phyloP scores from a whole-genome alignment of 805 yeast species.

The Ogataea polymorpha region DNA sequence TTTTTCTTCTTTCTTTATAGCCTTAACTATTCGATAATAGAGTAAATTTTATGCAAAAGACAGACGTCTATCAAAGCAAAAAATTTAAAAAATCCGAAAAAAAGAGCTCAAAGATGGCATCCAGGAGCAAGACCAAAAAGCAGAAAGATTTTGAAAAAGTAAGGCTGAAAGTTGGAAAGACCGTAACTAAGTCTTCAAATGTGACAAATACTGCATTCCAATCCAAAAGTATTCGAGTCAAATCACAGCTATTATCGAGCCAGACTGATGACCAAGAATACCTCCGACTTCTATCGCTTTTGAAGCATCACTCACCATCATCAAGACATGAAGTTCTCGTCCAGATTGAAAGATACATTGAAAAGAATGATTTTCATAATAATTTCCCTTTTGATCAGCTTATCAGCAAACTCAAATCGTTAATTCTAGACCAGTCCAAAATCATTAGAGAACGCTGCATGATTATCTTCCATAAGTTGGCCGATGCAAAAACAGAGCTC shows the following conservation, averaged over 20 bases:
- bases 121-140: constrained; percentile 57
- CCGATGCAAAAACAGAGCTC: constrained; percentile 49
- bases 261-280: constrained; percentile 43
- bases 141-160: constrained; percentile 72
- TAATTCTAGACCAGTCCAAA: constrained; percentile 63
- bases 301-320: constrained; percentile 68
- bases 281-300: constrained; percentile 59
- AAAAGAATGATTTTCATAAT: constrained; percentile 9
- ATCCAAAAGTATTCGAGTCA: constrained; percentile 52
- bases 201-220: constrained; percentile 84
- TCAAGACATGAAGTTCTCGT: constrained; percentile 71
- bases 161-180: constrained; percentile 86
- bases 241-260: constrained; percentile 32
- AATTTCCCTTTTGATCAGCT: constrained; percentile 52
- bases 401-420: constrained; percentile 54
- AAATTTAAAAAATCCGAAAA: background rate
- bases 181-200: constrained; percentile 65
- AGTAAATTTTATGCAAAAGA: background rate
- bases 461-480: constrained; percentile 45
- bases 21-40: background rate
- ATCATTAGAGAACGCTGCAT: constrained; percentile 60
- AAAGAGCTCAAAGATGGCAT: constrained; percentile 36
- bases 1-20: too few species aligned
- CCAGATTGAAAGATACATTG: constrained; percentile 33
- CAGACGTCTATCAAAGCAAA: background rate